These are phyloP conservation scores for Trichoderma cornu-damae DNA, from an alignment of 2,329 filamentous ascomycete genomes.

Conservation along the genomic window DNA sequence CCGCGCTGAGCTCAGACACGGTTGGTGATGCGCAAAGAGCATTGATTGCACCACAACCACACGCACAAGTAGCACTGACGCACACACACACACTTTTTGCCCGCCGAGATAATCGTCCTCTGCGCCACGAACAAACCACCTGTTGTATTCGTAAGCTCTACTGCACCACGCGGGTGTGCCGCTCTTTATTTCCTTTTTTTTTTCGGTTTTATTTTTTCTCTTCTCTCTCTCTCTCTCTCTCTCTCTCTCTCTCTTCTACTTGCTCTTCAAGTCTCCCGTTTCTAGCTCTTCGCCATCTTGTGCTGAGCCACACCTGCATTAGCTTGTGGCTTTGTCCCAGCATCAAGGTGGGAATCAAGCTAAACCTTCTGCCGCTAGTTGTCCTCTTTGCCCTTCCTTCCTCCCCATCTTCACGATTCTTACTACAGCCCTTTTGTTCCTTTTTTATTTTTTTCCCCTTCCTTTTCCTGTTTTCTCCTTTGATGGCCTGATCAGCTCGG, in stretches of 20 bases:
- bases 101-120: neutral
- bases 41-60: no score
- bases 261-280: neutral
- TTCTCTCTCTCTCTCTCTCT: constrained; percentile 5
- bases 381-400: constrained; percentile 5
- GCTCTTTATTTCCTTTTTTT: no score
- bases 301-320: constrained; percentile 19
- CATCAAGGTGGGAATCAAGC: constrained; percentile 2
- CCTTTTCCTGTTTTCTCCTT: neutral
- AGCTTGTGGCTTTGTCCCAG: constrained; percentile 12
- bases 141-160: constrained; percentile 8
- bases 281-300: constrained; percentile 1
- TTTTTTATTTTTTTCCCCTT: neutral
- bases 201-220: no score
- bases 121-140: constrained; percentile 14
- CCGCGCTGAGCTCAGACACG: constrained; percentile 13
- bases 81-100: neutral
- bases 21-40: no score
- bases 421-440: constrained; percentile 6
- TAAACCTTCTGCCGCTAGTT: constrained; percentile 7
- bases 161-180: neutral
- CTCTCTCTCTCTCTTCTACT: neutral
- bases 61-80: neutral
- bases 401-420: neutral
- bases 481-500: neutral